Percentiles rank a stretch among this genome's conserved stretches.
Conservation (phyloP, 2,329 filamentous ascomycete genomes). For the Aureobasidium zeae region DNA sequence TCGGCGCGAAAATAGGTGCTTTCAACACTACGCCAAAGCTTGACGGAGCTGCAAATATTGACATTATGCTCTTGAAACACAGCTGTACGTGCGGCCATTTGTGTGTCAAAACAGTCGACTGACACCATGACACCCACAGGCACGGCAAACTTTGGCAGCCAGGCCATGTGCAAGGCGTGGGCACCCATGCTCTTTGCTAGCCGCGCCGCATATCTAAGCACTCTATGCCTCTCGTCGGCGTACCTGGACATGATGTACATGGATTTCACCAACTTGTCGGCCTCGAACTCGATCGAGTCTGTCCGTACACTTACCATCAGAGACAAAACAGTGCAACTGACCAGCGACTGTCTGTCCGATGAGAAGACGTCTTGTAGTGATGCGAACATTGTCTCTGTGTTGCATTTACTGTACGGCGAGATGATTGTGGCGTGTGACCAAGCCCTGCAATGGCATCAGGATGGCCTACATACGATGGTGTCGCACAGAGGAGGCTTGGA, state of each 20-base stretch:
- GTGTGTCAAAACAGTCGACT: neutral
- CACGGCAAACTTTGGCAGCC: conserved; percentile 23
- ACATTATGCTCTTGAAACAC: conserved; percentile 24
- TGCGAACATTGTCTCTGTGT: conserved; percentile 25
- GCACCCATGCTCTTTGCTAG: conserved; percentile 23
- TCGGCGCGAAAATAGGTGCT: conserved; percentile 4
- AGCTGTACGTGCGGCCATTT: conserved; percentile 20
- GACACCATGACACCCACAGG: conserved; percentile 16
- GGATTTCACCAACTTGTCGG: conserved; percentile 2
- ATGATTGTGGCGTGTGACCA: conserved; percentile 24
- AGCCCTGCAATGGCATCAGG: conserved; percentile 22
- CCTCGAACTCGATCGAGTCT: conserved; percentile 4
- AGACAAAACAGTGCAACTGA: conserved; percentile 17
- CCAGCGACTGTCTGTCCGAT: conserved; percentile 24
- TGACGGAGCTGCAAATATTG: conserved; percentile 16
- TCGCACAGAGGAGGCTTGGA: conserved; percentile 24
- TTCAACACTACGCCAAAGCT: conserved; percentile 7
- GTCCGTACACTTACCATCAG: conserved; percentile 15
- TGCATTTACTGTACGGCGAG: conserved; percentile 26
- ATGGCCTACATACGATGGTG: conserved; percentile 26
- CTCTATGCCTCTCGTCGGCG: conserved; percentile 26
- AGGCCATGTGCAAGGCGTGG: conserved; percentile 23
- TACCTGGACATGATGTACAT: conserved; percentile 28
- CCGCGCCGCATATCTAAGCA: conserved; percentile 25
- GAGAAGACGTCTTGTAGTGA: conserved; percentile 22